phyloP scores from a whole-genome alignment of 352 stramenopile species.

The Paralagenidium karlingii region DNA sequence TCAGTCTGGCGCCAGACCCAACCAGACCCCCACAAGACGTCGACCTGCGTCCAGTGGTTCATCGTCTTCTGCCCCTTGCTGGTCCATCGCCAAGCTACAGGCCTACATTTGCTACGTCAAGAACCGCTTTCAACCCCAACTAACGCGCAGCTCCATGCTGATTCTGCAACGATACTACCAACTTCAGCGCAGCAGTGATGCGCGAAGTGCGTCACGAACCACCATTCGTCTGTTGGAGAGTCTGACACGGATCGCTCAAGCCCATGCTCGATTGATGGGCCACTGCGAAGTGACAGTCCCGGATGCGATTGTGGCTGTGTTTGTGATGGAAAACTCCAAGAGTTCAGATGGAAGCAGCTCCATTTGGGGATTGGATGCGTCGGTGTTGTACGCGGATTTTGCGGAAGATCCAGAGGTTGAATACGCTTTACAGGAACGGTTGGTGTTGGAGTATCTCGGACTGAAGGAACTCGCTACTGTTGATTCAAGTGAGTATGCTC shows the following conservation, averaged over 20 bases:
- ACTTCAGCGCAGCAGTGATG: slow-evolving; percentile 46
- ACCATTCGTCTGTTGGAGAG: slow-evolving; percentile 93
- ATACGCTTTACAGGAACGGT: slow-evolving; percentile 54
- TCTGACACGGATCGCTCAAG: slow-evolving; percentile 86
- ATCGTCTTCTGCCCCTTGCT: slow-evolving; percentile 15
- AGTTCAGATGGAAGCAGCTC: slow-evolving; percentile 45
- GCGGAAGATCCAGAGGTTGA: slow-evolving; percentile 35
- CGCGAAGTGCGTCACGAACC: slow-evolving; percentile 54
- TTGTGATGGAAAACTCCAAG: slow-evolving; percentile 69
- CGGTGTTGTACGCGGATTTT: slow-evolving; percentile 59
- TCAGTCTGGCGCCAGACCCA: not conserved
- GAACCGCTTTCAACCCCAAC: slow-evolving; percentile 70
- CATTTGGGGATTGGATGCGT: slow-evolving; percentile 30
- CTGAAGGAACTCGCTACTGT: slow-evolving; percentile 36
- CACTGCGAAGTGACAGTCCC: slow-evolving; percentile 47
- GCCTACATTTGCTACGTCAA: slow-evolving; percentile 90
- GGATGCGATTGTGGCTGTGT: slow-evolving; percentile 70
- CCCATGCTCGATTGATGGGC: slow-evolving; percentile 82
- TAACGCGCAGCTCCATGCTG: slow-evolving; percentile 66
- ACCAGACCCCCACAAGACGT: not conserved
- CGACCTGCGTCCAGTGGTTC: slow-evolving; percentile 8
- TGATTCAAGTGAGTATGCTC: slow-evolving; percentile 5
- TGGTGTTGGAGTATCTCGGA: slow-evolving; percentile 56
- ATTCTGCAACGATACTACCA: slow-evolving; percentile 90
- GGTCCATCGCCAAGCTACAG: slow-evolving; percentile 84